Percentiles rank a stretch among this genome's conserved stretches.
Conservation (phyloP, 495 filamentous ascomycete genomes). For the Immersiella caudata region DNA sequence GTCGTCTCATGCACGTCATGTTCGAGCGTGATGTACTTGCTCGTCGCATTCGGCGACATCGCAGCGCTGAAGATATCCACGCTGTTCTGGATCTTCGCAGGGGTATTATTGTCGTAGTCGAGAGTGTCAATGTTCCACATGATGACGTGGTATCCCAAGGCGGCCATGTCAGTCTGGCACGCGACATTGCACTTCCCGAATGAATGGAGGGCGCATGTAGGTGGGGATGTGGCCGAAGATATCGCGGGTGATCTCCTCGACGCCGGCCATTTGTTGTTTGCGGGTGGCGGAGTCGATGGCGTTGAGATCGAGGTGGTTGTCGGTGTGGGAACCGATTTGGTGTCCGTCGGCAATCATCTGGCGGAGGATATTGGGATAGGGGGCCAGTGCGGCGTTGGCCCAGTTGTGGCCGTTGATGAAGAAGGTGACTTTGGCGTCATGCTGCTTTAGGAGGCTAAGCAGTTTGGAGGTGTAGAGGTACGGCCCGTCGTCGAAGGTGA, state of each 20-base stretch:
- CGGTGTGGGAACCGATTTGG: conserved; percentile 72
- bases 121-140: conserved; percentile 69
- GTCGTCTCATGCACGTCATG: conserved; percentile 70
- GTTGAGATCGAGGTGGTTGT: conserved; percentile 66
- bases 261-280: conserved; percentile 61
- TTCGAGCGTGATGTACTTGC: conserved; percentile 48
- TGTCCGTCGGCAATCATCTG: conserved; percentile 65
- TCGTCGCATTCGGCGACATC: conserved; percentile 31
- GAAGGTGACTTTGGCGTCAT: conserved; percentile 62
- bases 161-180: conserved; percentile 54
- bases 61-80: conserved; percentile 51
- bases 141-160: conserved; percentile 65
- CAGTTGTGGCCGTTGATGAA: conserved; percentile 69
- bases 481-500: conserved; percentile 73
- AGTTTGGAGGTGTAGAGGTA: conserved; percentile 61
- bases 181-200: conserved; percentile 59
- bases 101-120: conserved; percentile 61
- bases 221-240: conserved; percentile 67
- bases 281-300: conserved; percentile 51
- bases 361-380: conserved; percentile 34
- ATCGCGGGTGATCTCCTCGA: conserved; percentile 67
- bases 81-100: conserved; percentile 55
- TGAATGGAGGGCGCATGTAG: conserved; percentile 75
- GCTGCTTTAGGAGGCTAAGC: conserved; percentile 58
- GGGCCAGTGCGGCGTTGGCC: conserved; percentile 45